Base-by-base conservation (phyloP, 306 rosid species). In the Gastrolobium bilobum region DNA sequence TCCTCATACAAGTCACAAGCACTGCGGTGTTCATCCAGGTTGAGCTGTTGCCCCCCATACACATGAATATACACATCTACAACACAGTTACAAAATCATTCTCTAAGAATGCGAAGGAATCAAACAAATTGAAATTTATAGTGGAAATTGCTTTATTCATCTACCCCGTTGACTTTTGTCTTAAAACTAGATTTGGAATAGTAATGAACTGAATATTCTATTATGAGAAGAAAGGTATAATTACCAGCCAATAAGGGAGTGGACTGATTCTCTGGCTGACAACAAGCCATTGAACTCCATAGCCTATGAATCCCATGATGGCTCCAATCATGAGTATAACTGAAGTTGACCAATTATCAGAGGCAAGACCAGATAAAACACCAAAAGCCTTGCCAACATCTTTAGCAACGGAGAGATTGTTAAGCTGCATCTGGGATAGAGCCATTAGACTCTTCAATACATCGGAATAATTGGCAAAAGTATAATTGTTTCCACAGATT, bases 371-470 rank as follows among this genome's bases (percentile, higher is more conserved):
- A 3, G 89, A 80, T 9, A 88, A 62, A 48, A 85, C 31, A 52
- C 91, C 89, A 39, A 88, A 88, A 31, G 86, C 89, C 70, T 88
- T 88, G 10, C 91, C 89, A 20, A 80, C 79, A 66, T 88, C 91
- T 73, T 85, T 88, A 9, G 85, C 89, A 37, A 85, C 87, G 2
- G 91, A 85, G 10, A 88, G 83, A 65, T 85, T 80, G 69, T 87
- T 88, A 10, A 88, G 91, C 58, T 88, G 68, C 51, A 74, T 60
- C 61, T 88, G 91, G 13, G 77, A 61, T 3, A 88, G 75, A 35
- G 60, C 39, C 91, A 88, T 88, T 14, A 88, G 70, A 7, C 29
- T 43, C 76, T 88, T 88, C 8, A 85, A 73, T 3, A 76, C 82
- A 40, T 42, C 50, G 6, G 89, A 88, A 33, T 88, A 88, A 51